These are phyloP conservation scores for Parafenestella ontariensis DNA, from an alignment of 2,329 filamentous ascomycete genomes.

Conservation along the genomic window DNA sequence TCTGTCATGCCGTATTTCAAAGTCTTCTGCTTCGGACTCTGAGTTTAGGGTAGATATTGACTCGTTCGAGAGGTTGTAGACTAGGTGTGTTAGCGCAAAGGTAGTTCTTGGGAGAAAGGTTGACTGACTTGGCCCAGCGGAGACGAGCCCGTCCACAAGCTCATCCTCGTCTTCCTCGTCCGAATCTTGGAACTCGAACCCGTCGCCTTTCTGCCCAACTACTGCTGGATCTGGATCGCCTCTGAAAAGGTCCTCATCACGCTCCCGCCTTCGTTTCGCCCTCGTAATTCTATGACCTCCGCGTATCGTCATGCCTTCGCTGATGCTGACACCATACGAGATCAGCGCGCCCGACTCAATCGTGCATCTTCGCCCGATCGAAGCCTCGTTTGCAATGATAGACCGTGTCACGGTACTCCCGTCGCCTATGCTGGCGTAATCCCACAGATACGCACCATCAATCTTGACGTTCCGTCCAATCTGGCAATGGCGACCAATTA, in stretches of 20 bases:
- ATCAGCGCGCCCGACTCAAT: constrained; percentile 78
- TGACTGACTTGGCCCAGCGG: constrained; percentile 44
- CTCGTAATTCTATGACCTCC: constrained; percentile 55
- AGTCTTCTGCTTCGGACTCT: constrained; percentile 51
- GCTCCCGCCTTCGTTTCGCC: constrained; percentile 55
- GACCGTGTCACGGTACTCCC: constrained; percentile 73
- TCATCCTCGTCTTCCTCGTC: constrained; percentile 71
- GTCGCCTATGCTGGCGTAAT: constrained; percentile 79
- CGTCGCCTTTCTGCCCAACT: constrained; percentile 66
- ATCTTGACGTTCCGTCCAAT: constrained; percentile 86
- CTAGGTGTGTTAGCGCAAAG: constrained; percentile 31
- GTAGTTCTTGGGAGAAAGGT: neutral
- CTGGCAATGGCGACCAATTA: constrained; percentile 83
- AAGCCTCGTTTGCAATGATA: constrained; percentile 76
- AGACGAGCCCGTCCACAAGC: constrained; percentile 50
- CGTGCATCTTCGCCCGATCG: constrained; percentile 73
- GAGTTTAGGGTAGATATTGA: constrained; percentile 72
- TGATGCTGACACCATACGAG: constrained; percentile 77
- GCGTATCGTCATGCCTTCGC: constrained; percentile 62
- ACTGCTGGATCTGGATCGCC: constrained; percentile 57
- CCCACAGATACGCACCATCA: constrained; percentile 85
- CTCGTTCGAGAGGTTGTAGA: constrained; percentile 62
- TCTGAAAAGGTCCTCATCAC: constrained; percentile 47
- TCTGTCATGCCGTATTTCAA: constrained; percentile 58
- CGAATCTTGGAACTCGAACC: constrained; percentile 65